Percentiles rank a stretch among this genome's conserved stretches.
Conservation (phyloP, 352 stramenopile genomes). For the Phytopythium kandeliae region DNA sequence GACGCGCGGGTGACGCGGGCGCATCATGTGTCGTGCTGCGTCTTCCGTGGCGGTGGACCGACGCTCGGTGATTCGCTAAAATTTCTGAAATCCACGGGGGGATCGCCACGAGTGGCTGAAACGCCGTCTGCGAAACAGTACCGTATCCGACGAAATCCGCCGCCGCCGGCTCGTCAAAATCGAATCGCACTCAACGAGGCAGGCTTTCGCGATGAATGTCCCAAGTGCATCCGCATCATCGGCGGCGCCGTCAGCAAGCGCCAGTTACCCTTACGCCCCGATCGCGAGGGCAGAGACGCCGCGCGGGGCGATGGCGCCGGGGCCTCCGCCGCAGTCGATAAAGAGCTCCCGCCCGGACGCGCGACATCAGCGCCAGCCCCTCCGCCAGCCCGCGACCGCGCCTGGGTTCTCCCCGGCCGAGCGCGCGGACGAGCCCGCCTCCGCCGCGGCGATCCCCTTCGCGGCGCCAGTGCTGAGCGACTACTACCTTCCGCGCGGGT, state of each 20-base stretch:
- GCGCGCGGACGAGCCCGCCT: background rate
- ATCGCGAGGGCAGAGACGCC: background rate
- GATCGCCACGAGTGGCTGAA: too few species aligned
- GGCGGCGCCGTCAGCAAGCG: background rate
- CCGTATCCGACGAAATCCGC: too few species aligned
- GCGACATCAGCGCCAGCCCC: background rate
- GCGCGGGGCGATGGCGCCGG: background rate
- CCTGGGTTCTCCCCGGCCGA: background rate
- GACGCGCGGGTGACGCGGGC: background rate
- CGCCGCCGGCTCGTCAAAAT: too few species aligned
- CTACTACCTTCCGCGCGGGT: background rate
- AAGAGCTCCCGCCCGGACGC: background rate
- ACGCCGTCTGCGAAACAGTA: too few species aligned
- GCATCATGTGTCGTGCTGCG: background rate
- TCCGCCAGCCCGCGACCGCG: background rate
- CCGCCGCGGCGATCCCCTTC: slow-evolving; percentile 1
- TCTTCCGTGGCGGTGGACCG: too few species aligned
- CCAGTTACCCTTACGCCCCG: background rate
- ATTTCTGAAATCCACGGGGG: too few species aligned
- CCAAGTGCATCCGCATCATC: background rate
- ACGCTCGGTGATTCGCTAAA: background rate
- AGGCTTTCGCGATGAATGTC: too few species aligned
- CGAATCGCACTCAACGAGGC: too few species aligned
- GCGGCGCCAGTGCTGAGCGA: slow-evolving; percentile 2
- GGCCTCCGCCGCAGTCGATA: background rate